phyloP scores from a whole-genome alignment of 1,139 yeast species.

The Nakaseomyces kungkrabaensis region DNA sequence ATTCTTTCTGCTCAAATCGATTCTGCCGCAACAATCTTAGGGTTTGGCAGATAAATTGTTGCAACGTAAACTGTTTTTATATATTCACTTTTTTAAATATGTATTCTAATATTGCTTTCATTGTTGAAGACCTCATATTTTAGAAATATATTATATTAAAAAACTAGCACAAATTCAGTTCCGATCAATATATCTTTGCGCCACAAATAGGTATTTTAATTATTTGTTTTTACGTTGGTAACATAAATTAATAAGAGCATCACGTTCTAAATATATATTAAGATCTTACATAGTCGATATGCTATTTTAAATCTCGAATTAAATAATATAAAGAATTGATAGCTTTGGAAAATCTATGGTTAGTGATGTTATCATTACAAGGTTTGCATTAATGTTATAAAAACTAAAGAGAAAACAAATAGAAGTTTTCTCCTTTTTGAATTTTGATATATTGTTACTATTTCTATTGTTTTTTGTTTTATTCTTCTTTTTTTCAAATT shows the following conservation, averaged over 20 bases:
- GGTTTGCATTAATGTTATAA: neutral
- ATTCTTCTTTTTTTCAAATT: neutral
- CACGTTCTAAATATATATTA: no score
- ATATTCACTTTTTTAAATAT: neutral
- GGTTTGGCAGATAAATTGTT: constrained; percentile 17
- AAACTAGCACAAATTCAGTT: no score
- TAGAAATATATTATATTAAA: no score
- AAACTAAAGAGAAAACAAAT: neutral
- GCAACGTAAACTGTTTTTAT: neutral
- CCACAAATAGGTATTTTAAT: neutral
- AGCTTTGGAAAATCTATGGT: neutral
- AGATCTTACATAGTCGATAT: no score
- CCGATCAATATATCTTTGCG: no score
- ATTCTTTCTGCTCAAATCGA: constrained; percentile 26
- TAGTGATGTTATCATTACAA: neutral
- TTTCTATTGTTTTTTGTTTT: neutral
- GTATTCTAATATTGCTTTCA: no score
- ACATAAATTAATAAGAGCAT: no score
- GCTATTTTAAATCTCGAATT: no score
- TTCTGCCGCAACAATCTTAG: constrained; percentile 29
- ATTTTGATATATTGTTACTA: neutral
- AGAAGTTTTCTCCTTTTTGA: neutral
- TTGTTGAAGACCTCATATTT: no score
- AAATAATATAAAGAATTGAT: no score
- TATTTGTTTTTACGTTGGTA: no score